Conservation (phyloP, 73 alveolate species). For the Paramecium tetraurelia region DNA sequence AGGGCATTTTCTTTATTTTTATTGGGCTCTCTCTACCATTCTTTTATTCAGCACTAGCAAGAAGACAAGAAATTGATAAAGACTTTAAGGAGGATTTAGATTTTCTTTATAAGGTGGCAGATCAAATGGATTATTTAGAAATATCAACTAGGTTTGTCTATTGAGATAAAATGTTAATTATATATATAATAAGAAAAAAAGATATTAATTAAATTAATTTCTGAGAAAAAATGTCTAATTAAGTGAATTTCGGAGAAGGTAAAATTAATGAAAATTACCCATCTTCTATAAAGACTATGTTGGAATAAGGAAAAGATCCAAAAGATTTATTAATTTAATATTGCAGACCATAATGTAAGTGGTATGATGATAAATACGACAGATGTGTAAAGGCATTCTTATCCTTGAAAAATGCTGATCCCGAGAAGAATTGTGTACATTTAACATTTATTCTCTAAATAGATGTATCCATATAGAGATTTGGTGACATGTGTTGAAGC, state of each 20-base stretch:
- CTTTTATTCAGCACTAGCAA: constrained; percentile 3
- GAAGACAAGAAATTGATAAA: background rate
- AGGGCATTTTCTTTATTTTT: background rate
- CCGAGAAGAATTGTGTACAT: constrained; percentile 46
- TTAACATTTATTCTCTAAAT: background rate
- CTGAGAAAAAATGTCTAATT: background rate
- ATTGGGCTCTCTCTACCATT: background rate
- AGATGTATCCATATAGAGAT: constrained; percentile 56
- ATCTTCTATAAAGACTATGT: background rate
- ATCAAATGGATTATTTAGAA: background rate
- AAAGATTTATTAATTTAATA: constrained; percentile 15
- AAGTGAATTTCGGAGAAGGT: constrained; percentile 48
- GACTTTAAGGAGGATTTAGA: constrained; percentile 1
- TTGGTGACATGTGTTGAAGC: constrained; percentile 50
- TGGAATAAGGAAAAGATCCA: constrained; percentile 41
- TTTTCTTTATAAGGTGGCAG: background rate
- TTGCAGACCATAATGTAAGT: constrained; percentile 44
- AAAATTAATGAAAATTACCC: constrained; percentile 35
- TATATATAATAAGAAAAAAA: background rate
- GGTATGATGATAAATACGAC: constrained; percentile 45
- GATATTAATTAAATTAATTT: background rate
- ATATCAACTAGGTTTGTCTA: constrained; percentile 9
- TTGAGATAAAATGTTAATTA: background rate
- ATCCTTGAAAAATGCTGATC: constrained; percentile 43
- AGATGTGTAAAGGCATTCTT: constrained; percentile 45